phyloP scores from a whole-genome alignment of 352 stramenopile genomes.

The Blastocystis hominis region DNA sequence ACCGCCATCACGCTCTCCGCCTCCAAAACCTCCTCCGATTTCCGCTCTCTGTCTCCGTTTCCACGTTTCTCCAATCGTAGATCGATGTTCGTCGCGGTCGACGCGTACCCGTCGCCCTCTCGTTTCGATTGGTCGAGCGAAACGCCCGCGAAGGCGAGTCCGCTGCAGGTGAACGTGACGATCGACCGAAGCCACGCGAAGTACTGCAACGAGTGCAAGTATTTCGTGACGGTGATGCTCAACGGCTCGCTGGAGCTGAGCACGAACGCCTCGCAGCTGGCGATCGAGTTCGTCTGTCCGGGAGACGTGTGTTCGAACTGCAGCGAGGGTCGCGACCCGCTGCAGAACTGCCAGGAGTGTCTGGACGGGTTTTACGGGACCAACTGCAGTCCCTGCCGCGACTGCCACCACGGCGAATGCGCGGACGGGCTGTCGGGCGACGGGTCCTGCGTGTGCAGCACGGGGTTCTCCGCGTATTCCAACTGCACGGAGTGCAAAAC shows the following conservation, averaged over 20 bases:
- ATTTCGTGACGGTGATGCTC: neutral
- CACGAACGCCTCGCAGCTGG: neutral
- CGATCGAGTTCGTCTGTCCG: neutral
- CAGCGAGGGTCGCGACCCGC: conserved; percentile 70
- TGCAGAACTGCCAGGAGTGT: conserved; percentile 72
- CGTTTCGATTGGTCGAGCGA: conserved; percentile 6
- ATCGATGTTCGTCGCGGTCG: neutral
- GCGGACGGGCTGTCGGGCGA: conserved; percentile 72
- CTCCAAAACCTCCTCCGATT: neutral
- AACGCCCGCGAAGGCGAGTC: too few relatives aligned
- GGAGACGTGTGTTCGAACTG: conserved; percentile 61
- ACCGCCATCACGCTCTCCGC: conserved; percentile 4
- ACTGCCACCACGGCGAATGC: conserved; percentile 72
- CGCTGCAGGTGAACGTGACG: conserved; percentile 11
- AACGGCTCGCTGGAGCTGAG: neutral
- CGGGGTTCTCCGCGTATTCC: conserved; percentile 70
- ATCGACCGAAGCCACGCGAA: conserved; percentile 33
- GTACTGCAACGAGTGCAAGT: conserved; percentile 42
- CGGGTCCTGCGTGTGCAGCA: conserved; percentile 70
- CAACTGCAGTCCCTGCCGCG: conserved; percentile 69
- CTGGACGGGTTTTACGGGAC: conserved; percentile 72
- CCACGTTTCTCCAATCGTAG: neutral
- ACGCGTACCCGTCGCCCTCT: neutral
- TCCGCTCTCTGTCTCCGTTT: neutral
- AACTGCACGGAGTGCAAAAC: conserved; percentile 70